Evolutionary conservation across 2,329 filamentous ascomycete species (phyloP).

Genomic region (Diplodia seriata): DNA sequence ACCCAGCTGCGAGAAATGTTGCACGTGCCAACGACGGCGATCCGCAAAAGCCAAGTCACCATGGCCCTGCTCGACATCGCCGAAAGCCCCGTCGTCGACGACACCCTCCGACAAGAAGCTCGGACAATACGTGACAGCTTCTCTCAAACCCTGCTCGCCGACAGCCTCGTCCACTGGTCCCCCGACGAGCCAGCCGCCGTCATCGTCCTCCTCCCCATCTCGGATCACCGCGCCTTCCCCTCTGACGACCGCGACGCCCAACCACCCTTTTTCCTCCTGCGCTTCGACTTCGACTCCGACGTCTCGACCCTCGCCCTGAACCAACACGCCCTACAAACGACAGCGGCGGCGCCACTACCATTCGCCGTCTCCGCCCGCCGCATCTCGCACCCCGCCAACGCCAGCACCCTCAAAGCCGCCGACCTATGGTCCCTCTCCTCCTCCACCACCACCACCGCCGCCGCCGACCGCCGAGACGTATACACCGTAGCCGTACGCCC

Average conservation of each 20-base stretch:
- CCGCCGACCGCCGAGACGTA: background rate
- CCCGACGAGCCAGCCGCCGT: background rate
- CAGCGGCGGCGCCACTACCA: background rate
- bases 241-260: background rate
- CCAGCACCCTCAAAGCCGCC: background rate
- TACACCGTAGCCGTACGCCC: background rate
- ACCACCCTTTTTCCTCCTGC: background rate
- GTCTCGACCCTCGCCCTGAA: background rate
- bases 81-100: background rate
- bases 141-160: background rate
- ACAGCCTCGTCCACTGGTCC: background rate
- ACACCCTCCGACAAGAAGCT: background rate
- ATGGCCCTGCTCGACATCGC: background rate
- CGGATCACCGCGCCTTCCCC: background rate
- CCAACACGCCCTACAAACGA: background rate
- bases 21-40: background rate
- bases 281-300: background rate
- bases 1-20: background rate
- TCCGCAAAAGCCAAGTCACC: slow-evolving; percentile 8
- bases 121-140: background rate
- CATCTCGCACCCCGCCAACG: background rate
- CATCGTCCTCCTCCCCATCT: background rate
- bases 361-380: background rate
- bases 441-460: background rate
- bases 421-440: background rate